A percentile compares a stretch with the other conserved stretches of the same genome.
These are phyloP conservation scores for Meira miltonrushii DNA, from an alignment of 1,284 basidiomycete genomes.

Conservation along the genomic window DNA sequence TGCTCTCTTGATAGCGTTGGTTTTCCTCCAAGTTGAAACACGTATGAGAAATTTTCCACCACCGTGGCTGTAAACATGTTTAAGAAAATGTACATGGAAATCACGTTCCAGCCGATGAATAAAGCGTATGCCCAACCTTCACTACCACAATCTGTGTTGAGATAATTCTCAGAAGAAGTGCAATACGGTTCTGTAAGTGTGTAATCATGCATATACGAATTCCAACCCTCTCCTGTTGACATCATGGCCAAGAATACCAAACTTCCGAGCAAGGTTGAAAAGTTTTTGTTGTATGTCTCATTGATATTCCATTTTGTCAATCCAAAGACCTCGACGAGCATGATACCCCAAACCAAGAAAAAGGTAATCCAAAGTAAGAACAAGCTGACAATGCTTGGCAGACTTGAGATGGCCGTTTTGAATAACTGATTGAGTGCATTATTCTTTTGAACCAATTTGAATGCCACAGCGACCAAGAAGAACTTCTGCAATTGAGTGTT, in stretches of 20 bases:
- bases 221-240: constrained; percentile 56
- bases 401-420: constrained; percentile 84
- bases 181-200: constrained; percentile 71
- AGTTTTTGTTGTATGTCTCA: constrained; percentile 73
- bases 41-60: constrained; percentile 93
- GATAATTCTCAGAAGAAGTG: constrained; percentile 61
- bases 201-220: constrained; percentile 52
- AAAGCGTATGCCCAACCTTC: constrained; percentile 75
- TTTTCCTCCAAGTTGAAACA: constrained; percentile 82
- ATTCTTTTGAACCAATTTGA: constrained; percentile 88
- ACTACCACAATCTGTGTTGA: constrained; percentile 84
- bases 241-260: constrained; percentile 72
- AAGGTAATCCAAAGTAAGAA: constrained; percentile 84
- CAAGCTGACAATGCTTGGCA: constrained; percentile 80
- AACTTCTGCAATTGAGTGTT: constrained; percentile 78
- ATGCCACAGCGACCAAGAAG: constrained; percentile 84
- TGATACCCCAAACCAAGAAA: constrained; percentile 86
- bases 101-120: constrained; percentile 92
- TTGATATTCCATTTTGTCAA: constrained; percentile 76
- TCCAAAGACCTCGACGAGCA: constrained; percentile 87
- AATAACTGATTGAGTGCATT: constrained; percentile 90
- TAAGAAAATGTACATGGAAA: constrained; percentile 79
- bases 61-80: constrained; percentile 75
- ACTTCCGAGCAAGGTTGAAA: constrained; percentile 71
- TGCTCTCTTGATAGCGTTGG: constrained; percentile 73